Base-by-base conservation (phyloP, 768 basidiomycete genomes). In the Leccinum sublutescens region DNA sequence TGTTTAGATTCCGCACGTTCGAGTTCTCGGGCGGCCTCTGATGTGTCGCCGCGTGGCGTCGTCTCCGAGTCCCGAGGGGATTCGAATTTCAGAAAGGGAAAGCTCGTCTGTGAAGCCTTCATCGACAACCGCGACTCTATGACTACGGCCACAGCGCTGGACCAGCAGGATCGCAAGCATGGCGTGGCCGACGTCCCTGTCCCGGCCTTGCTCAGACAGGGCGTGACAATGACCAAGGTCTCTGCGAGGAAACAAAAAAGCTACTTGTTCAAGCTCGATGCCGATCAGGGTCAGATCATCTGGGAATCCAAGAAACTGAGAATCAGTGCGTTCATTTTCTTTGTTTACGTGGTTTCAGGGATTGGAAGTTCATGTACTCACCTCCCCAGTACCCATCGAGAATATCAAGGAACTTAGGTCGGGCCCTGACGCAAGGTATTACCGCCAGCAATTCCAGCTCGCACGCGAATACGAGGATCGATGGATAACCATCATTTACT, bases 401-500 rank as follows among this genome's bases (percentile, higher is more conserved):
- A 81, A 83, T 64, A 91, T 97, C 72, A 89, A 91, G 56, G 95
- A 96, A 69, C 82, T 97, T 31, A 87, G 95, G 15, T 80, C 86
- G 0, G 90, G 88, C 14, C 68, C 80, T 5, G 86, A 91, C 33
- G 85, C 89, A 2, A 78, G 82, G 19, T 86, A 87, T 70, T 87
- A 91, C 68, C 85, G 87, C 55, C 79, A 83, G 51, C 86, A 86
- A 64, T 88, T 88, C 75, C 82, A 84, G 66, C 78, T 86, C 43
- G 77, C 88, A 0, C 73, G 78, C 51, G 82, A 85, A 54, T 80
- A 81, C 58, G 87, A 90, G 64, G 77, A 82, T 40, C 80, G 86
- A 19, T 96, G 93, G 91, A 81, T 96, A 63, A 91, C 93, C 0
- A 85, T 91, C 70, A 85, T 94, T 62, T 94, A 95, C 66, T 84